Evolutionary conservation across 495 filamentous ascomycete species (phyloP), one percentile per base, ranked within the genome.

Genomic region (Staphylotrichum tortipilum): DNA sequence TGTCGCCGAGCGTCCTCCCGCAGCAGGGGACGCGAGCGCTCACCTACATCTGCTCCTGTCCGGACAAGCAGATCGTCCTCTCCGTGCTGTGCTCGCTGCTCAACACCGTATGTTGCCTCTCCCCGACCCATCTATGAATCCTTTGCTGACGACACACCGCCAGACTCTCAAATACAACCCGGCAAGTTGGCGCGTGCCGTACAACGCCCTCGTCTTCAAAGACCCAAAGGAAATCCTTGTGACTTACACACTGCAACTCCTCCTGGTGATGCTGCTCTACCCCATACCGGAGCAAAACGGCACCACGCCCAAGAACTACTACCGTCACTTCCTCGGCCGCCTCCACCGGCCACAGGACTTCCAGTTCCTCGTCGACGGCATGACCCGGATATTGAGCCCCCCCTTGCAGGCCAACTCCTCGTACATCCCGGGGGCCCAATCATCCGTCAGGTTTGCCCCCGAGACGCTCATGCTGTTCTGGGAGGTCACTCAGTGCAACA

Each of bases 391-490:
- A 30, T 67, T 99, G 45, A 94, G 92, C 58, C 89, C 96, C 52
- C 92, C 92, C 6, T 81, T 97, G 51, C 86, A 94, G 70, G 83
- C 85, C 14, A 89, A 86, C 21, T 77, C 76, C 3, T 89, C 91
- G 0, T 97, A 94, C 63, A 79, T 98, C 7, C 91, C 92, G 2
- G 89, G 91, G 5, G 86, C 83, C 40, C 87, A 94, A 56, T 78
- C 81, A 47, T 78, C 84, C 0, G 68, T 89, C 49, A 88, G 85
- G 66, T 95, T 90, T 76, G 88, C 89, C 2, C 89, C 94, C 7
- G 92, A 99, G 66, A 95, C 95, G 73, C 80, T 97, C 31, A 89
- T 97, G 76, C 78, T 99, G 3, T 99, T 96, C 64, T 99, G 92
- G 92, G 92, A 99, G 68, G 79, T 86, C 7, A 77, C 94, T 23